phyloP scores from a whole-genome alignment of 805 yeast genomes.

The Kodamaea kakaduensis region DNA sequence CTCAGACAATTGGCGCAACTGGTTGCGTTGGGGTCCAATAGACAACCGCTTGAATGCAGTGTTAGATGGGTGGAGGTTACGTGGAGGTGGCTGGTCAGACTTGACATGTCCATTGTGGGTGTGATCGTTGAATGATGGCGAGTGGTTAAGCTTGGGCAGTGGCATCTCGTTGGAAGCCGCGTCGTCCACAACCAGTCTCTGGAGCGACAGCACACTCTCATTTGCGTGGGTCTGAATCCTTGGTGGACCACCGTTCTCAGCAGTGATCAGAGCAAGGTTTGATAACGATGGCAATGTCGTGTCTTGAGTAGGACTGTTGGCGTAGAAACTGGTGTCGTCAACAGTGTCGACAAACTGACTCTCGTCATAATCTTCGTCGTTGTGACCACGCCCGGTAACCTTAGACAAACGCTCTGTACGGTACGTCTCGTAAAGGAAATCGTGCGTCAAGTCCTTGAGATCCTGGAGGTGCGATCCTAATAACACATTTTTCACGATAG shows the following conservation, averaged over 20 bases:
- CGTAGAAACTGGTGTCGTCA: constrained; percentile 7
- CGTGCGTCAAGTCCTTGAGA: constrained; percentile 76
- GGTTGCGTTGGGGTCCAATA: constrained; percentile 51
- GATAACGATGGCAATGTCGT: constrained; percentile 59
- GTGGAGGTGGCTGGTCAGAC: constrained; percentile 14
- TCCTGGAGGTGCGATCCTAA: constrained; percentile 83
- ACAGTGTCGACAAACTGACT: constrained; percentile 21
- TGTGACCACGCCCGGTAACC: constrained; percentile 41
- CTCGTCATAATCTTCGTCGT: constrained; percentile 13
- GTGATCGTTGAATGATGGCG: constrained; percentile 18
- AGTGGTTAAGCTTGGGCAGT: constrained; percentile 26
- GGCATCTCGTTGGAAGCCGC: constrained; percentile 14
- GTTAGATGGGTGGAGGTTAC: constrained; percentile 21
- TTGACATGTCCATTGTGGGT: constrained; percentile 6
- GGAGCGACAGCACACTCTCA: constrained; percentile 15
- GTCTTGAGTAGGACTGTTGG: constrained; percentile 10
- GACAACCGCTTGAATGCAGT: constrained; percentile 41
- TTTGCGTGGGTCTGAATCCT: constrained; percentile 11
- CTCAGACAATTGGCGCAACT: constrained; percentile 72
- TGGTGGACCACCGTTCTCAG: constrained; percentile 14
- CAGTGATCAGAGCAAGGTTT: constrained; percentile 31
- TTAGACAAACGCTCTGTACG: constrained; percentile 71
- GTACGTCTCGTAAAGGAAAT: constrained; percentile 69
- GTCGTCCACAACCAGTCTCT: constrained; percentile 36
- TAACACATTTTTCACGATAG: constrained; percentile 60